Conservation (phyloP, 1,139 yeast genomes). For the Suhomyces guaymorum region DNA sequence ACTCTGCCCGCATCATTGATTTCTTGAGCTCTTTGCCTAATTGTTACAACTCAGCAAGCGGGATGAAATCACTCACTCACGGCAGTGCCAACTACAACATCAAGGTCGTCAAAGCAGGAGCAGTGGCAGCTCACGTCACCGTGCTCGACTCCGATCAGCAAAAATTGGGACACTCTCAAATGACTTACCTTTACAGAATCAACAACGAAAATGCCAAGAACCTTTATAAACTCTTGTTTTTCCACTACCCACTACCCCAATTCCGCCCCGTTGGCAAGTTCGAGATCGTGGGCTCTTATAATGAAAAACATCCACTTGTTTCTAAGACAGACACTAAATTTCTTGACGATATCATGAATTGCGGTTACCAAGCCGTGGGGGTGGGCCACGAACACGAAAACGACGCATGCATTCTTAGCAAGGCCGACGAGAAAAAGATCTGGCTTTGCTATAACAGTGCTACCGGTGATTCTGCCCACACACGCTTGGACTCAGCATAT, state of each 20-base stretch:
- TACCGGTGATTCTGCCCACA: constrained; percentile 41
- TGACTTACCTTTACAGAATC: constrained; percentile 21
- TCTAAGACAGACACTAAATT: constrained; percentile 36
- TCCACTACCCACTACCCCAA: constrained; percentile 54
- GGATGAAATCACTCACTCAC: constrained; percentile 22
- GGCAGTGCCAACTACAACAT: constrained; percentile 43
- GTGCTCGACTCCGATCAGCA: constrained; percentile 37
- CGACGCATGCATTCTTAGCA: constrained; percentile 46
- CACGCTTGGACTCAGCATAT: constrained; percentile 25
- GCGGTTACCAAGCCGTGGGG: constrained; percentile 45
- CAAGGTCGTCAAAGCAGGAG: constrained; percentile 18
- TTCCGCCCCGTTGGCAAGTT: constrained; percentile 52
- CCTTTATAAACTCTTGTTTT: constrained; percentile 41
- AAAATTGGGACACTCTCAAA: constrained; percentile 33
- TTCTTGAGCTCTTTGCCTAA: constrained; percentile 38
- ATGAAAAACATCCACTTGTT: constrained; percentile 44
- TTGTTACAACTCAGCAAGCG: constrained; percentile 33
- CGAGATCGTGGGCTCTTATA: constrained; percentile 49
- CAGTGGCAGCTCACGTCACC: constrained; percentile 30
- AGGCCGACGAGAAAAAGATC: constrained; percentile 20
- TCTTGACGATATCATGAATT: constrained; percentile 37
- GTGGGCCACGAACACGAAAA: constrained; percentile 60
- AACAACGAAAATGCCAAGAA: constrained; percentile 6
- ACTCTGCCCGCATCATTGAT: constrained; percentile 14
- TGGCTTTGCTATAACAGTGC: constrained; percentile 47